Conservation (phyloP, 2,329 filamentous ascomycete species). For the Fusarium paranaense region DNA sequence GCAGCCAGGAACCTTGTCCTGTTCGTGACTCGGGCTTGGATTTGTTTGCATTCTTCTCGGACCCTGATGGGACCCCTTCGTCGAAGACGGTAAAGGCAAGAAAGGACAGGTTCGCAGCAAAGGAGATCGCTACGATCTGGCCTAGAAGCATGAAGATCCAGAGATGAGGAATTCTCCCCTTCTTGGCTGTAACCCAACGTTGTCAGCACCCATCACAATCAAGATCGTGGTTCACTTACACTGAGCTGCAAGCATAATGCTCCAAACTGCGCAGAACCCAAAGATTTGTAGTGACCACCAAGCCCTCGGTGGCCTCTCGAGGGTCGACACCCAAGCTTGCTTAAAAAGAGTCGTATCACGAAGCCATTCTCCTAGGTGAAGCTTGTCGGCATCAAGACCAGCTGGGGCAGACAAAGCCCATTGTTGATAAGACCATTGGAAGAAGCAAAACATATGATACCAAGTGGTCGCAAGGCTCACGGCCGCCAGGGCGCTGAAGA, state of each 20-base stretch:
- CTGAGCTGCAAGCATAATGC: slow-evolving; percentile 41
- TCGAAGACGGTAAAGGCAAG: slow-evolving; percentile 36
- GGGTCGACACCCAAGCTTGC: slow-evolving; percentile 43
- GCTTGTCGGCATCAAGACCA: not conserved
- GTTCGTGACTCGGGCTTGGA: not conserved
- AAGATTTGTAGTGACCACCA: slow-evolving; percentile 47
- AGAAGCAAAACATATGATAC: slow-evolving; percentile 45
- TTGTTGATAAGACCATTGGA: slow-evolving; percentile 38
- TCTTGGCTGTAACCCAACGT: slow-evolving; percentile 15
- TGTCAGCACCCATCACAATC: not conserved
- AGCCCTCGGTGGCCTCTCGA: slow-evolving; percentile 34
- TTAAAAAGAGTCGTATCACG: slow-evolving; percentile 43
- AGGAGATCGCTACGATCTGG: slow-evolving; percentile 44
- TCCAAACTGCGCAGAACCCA: slow-evolving; percentile 44
- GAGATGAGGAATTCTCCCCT: slow-evolving; percentile 26
- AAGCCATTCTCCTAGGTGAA: slow-evolving; percentile 41
- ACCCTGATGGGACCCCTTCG: not conserved
- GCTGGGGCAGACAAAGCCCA: not conserved
- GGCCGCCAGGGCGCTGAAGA: slow-evolving; percentile 38
- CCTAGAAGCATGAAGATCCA: slow-evolving; percentile 45
- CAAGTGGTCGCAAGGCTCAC: slow-evolving; percentile 42
- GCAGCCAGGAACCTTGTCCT: not conserved
- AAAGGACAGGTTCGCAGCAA: slow-evolving; percentile 44
- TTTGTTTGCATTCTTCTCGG: not conserved
- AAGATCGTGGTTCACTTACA: slow-evolving; percentile 17